These are phyloP conservation scores for Marchantia paleacea DNA, from an alignment of 225 moss, liverwort and hornwort species.

Conservation along the genomic window DNA sequence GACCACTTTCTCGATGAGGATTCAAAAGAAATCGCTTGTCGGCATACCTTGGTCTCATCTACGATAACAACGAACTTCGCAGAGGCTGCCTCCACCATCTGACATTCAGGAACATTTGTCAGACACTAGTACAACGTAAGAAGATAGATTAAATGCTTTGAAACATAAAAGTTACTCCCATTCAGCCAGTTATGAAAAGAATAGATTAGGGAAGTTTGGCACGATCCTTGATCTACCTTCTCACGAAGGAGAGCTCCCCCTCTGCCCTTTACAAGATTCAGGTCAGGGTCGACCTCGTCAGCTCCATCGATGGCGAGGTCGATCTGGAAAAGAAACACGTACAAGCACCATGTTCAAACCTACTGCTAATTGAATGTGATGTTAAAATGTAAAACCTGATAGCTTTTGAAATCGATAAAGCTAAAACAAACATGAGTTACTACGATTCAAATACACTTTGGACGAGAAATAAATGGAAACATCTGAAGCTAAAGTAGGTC, in stretches of 20 bases:
- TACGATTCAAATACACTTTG: no score
- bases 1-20: neutral
- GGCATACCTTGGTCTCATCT: slow-evolving; percentile 75
- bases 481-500: neutral
- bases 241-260: slow-evolving; percentile 86
- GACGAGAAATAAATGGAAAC: no score
- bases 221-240: slow-evolving; percentile 43
- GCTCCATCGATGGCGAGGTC: slow-evolving; percentile 86
- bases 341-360: no score
- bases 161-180: neutral
- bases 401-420: no score
- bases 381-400: no score
- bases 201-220: neutral
- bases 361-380: no score
- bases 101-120: neutral
- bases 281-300: slow-evolving; percentile 84
- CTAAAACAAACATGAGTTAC: no score
- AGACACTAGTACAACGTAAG: neutral
- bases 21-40: no score
- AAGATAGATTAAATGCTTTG: neutral
- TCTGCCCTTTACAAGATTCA: slow-evolving; percentile 86
- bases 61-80: slow-evolving; percentile 81
- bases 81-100: slow-evolving; percentile 97
- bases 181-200: neutral
- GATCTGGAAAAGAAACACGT: slow-evolving; percentile 44